Evolutionary conservation across 1,284 basidiomycete genomes (phyloP).

Genomic region (Pseudozyma thailandica): DNA sequence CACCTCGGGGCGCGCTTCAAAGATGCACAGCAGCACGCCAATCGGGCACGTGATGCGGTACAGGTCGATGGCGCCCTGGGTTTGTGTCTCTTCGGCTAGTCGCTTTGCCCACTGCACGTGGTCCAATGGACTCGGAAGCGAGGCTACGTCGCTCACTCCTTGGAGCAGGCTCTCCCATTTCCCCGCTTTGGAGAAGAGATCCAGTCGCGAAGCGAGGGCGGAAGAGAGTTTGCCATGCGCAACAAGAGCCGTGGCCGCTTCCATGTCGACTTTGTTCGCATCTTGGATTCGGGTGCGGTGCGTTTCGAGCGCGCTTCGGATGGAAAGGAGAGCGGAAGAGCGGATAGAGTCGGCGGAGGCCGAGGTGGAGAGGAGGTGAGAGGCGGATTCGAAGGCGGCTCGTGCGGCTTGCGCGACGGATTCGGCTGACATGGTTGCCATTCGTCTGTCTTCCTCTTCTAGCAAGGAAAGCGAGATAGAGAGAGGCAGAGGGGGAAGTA

Average conservation of each 20-base stretch:
- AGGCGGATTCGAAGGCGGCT: slow-evolving; percentile 39
- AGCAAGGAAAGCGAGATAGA: too few relatives aligned
- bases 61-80: slow-evolving; percentile 79
- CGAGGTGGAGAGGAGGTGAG: slow-evolving; percentile 31
- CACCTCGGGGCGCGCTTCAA: slow-evolving; percentile 97
- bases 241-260: slow-evolving; percentile 78
- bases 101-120: slow-evolving; percentile 86
- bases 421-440: slow-evolving; percentile 12
- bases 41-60: slow-evolving; percentile 96
- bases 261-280: slow-evolving; percentile 61
- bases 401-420: slow-evolving; percentile 43
- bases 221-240: slow-evolving; percentile 83
- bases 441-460: too few relatives aligned
- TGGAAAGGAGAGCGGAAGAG: slow-evolving; percentile 44
- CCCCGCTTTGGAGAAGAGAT: slow-evolving; percentile 79
- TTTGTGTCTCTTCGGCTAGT: slow-evolving; percentile 72
- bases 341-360: slow-evolving; percentile 45
- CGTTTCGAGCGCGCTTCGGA: slow-evolving; percentile 51
- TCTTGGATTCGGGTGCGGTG: slow-evolving; percentile 40
- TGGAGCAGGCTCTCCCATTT: slow-evolving; percentile 96
- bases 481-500: background rate
- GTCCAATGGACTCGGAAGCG: slow-evolving; percentile 86
- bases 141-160: slow-evolving; percentile 86
- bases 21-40: slow-evolving; percentile 94
- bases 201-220: slow-evolving; percentile 84